Conservation (phyloP, 2,329 filamentous ascomycete species). For the Metarhizium guizhouense region DNA sequence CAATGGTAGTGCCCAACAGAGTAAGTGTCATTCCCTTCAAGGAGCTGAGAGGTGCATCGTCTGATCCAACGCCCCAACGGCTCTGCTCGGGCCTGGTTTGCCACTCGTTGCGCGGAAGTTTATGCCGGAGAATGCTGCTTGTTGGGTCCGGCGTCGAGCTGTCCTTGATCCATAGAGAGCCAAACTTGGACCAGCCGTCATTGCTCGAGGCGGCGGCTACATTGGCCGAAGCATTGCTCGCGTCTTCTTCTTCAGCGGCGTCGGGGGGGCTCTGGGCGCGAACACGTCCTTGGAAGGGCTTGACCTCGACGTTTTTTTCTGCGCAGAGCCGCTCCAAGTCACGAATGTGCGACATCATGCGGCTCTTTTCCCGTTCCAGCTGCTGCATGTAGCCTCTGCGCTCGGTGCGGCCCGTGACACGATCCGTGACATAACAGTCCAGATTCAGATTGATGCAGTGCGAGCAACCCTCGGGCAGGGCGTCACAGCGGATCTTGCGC, state of each 20-base stretch:
- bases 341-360: slow-evolving; percentile 56
- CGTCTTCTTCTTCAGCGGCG: slow-evolving; percentile 17
- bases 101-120: slow-evolving; percentile 23
- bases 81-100: slow-evolving; percentile 45
- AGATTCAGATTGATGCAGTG: slow-evolving; percentile 69
- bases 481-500: slow-evolving; percentile 83
- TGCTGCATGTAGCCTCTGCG: slow-evolving; percentile 70
- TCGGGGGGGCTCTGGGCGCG: slow-evolving; percentile 19
- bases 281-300: slow-evolving; percentile 33
- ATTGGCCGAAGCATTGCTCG: slow-evolving; percentile 13
- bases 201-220: slow-evolving; percentile 9
- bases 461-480: slow-evolving; percentile 69
- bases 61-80: slow-evolving; percentile 56
- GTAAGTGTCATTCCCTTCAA: slow-evolving; percentile 70
- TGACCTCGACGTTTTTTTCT: slow-evolving; percentile 51
- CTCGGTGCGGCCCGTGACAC: slow-evolving; percentile 74
- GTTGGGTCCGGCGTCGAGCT: slow-evolving; percentile 6
- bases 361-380: slow-evolving; percentile 63
- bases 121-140: slow-evolving; percentile 12
- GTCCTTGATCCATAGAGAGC: slow-evolving; percentile 27
- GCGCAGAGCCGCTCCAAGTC: slow-evolving; percentile 60
- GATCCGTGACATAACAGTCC: slow-evolving; percentile 77
- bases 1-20: slow-evolving; percentile 70
- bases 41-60: slow-evolving; percentile 58
- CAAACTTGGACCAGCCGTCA: slow-evolving; percentile 23